Evolutionary conservation across 805 yeast genomes (phyloP).

Genomic region (Ogataea trehalophila): DNA sequence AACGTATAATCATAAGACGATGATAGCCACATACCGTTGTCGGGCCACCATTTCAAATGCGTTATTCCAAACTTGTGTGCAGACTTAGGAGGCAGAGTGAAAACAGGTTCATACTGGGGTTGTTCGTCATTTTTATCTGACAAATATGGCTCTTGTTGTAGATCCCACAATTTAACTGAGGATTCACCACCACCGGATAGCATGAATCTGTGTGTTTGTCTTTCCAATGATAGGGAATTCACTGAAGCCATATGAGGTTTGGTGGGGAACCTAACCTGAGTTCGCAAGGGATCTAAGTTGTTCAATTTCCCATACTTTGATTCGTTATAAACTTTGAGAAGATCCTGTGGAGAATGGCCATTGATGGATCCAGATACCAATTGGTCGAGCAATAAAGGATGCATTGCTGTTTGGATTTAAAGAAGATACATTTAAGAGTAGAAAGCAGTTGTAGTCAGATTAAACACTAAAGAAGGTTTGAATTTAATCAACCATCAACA

Average conservation of each 20-base stretch:
- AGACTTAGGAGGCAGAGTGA: slow-evolving; percentile 26
- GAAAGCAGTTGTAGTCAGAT: too few relatives aligned
- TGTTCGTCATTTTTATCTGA: slow-evolving; percentile 11
- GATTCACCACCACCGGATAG: slow-evolving; percentile 75
- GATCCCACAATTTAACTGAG: slow-evolving; percentile 62
- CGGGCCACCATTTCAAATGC: slow-evolving; percentile 85
- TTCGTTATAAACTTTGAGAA: slow-evolving; percentile 24
- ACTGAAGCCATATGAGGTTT: slow-evolving; percentile 49
- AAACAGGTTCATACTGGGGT: slow-evolving; percentile 15
- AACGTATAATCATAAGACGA: slow-evolving; percentile 76
- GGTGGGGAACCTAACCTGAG: slow-evolving; percentile 34
- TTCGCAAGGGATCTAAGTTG: slow-evolving; percentile 12
- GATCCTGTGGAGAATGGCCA: slow-evolving; percentile 9
- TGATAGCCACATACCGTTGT: slow-evolving; percentile 79
- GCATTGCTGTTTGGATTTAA: slow-evolving; percentile 10
- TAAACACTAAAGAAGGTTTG: too few relatives aligned
- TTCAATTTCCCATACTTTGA: slow-evolving; percentile 19
- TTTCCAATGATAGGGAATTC: slow-evolving; percentile 57
- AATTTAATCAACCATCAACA: too few relatives aligned
- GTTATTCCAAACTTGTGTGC: slow-evolving; percentile 75
- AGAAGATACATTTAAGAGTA: too few relatives aligned
- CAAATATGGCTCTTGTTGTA: slow-evolving; percentile 24
- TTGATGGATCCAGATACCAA: slow-evolving; percentile 5
- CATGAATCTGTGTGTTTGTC: slow-evolving; percentile 38
- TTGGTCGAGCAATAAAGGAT: slow-evolving; percentile 21